Evolutionary conservation across 2,329 filamentous ascomycete genomes (phyloP).

Genomic region (Purpureocillium takamizusanense): DNA sequence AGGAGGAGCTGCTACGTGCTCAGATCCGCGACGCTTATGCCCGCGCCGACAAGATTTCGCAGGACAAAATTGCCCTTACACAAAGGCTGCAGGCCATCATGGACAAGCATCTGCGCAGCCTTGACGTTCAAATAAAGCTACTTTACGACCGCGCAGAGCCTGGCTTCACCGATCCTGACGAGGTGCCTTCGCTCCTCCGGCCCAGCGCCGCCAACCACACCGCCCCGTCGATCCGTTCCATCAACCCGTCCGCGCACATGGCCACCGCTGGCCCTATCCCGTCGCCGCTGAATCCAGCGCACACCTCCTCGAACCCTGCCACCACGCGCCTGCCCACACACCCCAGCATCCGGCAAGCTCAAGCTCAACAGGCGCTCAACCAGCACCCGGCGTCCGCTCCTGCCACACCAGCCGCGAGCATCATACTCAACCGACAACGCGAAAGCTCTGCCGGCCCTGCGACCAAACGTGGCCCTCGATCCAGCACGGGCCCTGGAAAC

Average conservation of each 20-base stretch:
- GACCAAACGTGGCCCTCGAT: conserved; percentile 44
- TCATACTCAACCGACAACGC: conserved; percentile 48
- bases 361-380: conserved; percentile 29
- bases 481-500: conserved; percentile 36
- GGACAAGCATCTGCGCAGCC: conserved; percentile 54
- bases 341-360: conserved; percentile 38
- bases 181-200: conserved; percentile 54
- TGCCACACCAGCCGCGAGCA: conserved; percentile 50
- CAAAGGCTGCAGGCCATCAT: conserved; percentile 52
- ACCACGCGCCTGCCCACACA: conserved; percentile 32
- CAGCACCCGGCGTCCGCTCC: conserved; percentile 46
- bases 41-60: conserved; percentile 59
- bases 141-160: conserved; percentile 53
- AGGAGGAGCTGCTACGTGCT: conserved; percentile 60
- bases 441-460: conserved; percentile 52
- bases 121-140: conserved; percentile 53
- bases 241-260: conserved; percentile 31
- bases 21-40: conserved; percentile 60
- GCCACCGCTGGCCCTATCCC: conserved; percentile 15
- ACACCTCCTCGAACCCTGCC: conserved; percentile 28
- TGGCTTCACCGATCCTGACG: conserved; percentile 52
- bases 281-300: conserved; percentile 15
- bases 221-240: conserved; percentile 28
- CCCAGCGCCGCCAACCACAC: conserved; percentile 44
- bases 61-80: conserved; percentile 64